These are phyloP conservation scores for Pythium angustatum DNA, from an alignment of 352 stramenopile genomes.

Conservation along the genomic window DNA sequence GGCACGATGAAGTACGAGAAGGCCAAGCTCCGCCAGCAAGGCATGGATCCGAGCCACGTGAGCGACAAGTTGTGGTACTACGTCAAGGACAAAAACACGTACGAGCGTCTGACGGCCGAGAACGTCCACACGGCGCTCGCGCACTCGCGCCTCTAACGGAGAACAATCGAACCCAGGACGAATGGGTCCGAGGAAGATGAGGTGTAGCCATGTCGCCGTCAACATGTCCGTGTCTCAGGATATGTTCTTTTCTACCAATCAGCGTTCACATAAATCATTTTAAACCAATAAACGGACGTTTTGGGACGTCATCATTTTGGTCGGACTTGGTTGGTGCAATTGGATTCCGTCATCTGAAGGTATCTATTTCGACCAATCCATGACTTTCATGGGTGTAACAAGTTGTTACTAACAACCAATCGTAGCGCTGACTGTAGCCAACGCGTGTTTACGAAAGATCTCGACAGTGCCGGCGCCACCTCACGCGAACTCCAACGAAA, in stretches of 20 bases:
- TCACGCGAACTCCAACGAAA: no score
- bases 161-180: not conserved
- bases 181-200: not conserved
- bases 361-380: not conserved
- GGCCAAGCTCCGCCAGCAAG: slow-evolving; percentile 81
- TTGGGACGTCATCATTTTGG: not conserved
- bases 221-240: not conserved
- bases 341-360: not conserved
- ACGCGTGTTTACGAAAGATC: not conserved
- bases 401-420: not conserved
- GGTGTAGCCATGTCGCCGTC: slow-evolving; percentile 1
- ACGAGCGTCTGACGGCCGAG: slow-evolving; percentile 54
- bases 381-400: no score
- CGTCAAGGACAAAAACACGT: slow-evolving; percentile 47
- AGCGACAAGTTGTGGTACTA: slow-evolving; percentile 64
- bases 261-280: not conserved
- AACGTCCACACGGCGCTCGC: slow-evolving; percentile 44
- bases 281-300: not conserved
- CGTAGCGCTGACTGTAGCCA: not conserved
- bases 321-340: not conserved
- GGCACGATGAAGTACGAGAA: slow-evolving; percentile 93
- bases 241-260: not conserved
- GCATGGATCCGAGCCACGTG: slow-evolving; percentile 68
- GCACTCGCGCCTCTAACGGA: slow-evolving; percentile 1
- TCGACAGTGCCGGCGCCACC: not conserved